Percentiles rank a stretch among this genome's conserved stretches.
Evolutionary conservation across 1,284 basidiomycete genomes (phyloP).

Genomic region (Trametes sp.): DNA sequence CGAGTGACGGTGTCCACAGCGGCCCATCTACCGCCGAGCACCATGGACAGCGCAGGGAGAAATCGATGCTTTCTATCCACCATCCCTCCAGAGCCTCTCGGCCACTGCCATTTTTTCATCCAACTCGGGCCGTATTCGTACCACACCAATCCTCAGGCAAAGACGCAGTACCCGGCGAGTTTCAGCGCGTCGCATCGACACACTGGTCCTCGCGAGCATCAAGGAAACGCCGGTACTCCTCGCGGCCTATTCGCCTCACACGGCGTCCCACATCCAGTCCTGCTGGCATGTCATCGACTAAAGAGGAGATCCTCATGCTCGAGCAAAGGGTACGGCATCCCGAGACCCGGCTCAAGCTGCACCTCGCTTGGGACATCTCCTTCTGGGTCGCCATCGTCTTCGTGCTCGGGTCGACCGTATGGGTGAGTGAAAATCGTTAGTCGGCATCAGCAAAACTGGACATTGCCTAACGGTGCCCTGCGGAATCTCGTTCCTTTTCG

Average conservation of each 20-base stretch:
- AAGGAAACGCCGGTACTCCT: slow-evolving; percentile 30
- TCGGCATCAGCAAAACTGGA: too few species aligned
- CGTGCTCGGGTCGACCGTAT: slow-evolving; percentile 41
- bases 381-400: slow-evolving; percentile 44
- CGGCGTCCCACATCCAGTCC: not conserved
- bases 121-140: slow-evolving; percentile 30
- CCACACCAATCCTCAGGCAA: slow-evolving; percentile 1
- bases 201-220: slow-evolving; percentile 31
- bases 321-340: slow-evolving; percentile 34
- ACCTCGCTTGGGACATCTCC: slow-evolving; percentile 37
- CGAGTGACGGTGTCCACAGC: not conserved
- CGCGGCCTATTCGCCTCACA: slow-evolving; percentile 21
- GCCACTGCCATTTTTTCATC: slow-evolving; percentile 34
- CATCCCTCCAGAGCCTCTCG: slow-evolving; percentile 16
- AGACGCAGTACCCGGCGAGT: not conserved
- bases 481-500: too few species aligned
- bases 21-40: not conserved
- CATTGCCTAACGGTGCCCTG: too few species aligned
- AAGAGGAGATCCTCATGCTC: slow-evolving; percentile 11
- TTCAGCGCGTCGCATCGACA: slow-evolving; percentile 1
- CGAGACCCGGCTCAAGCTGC: slow-evolving; percentile 30
- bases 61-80: not conserved
- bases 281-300: not conserved
- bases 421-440: slow-evolving; percentile 27
- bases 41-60: not conserved